A percentile compares a stretch with the other conserved stretches of the same genome.
phyloP scores from a whole-genome alignment of 768 basidiomycete genomes.

The Pleurotus platypus region DNA sequence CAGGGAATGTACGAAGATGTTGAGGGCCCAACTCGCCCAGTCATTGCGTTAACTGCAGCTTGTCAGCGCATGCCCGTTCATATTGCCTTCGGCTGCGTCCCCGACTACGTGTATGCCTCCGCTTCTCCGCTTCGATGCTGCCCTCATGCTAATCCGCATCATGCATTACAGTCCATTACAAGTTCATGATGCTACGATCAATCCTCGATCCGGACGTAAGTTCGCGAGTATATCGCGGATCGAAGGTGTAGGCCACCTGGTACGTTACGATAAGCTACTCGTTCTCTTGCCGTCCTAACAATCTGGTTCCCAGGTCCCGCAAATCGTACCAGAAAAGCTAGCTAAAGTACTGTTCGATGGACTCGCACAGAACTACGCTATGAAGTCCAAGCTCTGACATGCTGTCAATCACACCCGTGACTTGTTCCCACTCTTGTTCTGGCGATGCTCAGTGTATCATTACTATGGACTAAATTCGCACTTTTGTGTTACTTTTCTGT shows the following conservation, averaged over 20 bases:
- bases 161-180: conserved; percentile 24
- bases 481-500: too few species aligned
- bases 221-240: conserved; percentile 30
- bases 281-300: too few species aligned
- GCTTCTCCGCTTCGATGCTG: not conserved
- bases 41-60: conserved; percentile 38
- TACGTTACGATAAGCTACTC: conserved; percentile 8
- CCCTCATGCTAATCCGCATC: not conserved
- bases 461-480: too few species aligned
- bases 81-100: conserved; percentile 45
- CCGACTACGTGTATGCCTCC: conserved; percentile 51
- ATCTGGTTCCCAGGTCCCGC: conserved; percentile 10
- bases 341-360: conserved; percentile 6
- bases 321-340: conserved; percentile 12
- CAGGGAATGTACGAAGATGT: conserved; percentile 65
- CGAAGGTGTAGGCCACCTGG: conserved; percentile 28
- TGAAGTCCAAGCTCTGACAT: not conserved
- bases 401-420: too few species aligned
- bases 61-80: conserved; percentile 45
- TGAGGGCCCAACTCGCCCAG: conserved; percentile 51
- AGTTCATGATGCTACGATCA: conserved; percentile 31
- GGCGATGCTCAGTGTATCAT: too few species aligned
- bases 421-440: too few species aligned
- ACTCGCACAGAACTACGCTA: conserved; percentile 4
- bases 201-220: conserved; percentile 27